These are phyloP conservation scores for Saprolegnia diclina DNA, from an alignment of 352 stramenopile genomes.

Conservation along the genomic window DNA sequence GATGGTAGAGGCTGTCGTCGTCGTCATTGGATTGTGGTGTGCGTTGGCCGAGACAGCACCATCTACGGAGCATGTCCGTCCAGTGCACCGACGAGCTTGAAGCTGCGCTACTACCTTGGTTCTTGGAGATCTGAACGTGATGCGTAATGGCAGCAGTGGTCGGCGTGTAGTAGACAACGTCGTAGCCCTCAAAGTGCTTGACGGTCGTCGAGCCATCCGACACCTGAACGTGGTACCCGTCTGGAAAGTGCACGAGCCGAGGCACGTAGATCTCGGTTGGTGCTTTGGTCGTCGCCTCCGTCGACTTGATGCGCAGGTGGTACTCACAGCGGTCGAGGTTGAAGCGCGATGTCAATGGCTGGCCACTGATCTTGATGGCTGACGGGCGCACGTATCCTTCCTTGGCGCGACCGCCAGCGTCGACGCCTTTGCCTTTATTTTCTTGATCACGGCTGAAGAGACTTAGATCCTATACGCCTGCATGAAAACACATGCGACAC, in stretches of 20 bases:
- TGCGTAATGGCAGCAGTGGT: constrained; percentile 31
- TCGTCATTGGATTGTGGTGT: not conserved
- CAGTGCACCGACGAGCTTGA: no score
- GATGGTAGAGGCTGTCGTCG: not conserved
- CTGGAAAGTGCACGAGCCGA: constrained; percentile 27
- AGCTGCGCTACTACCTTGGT: not conserved
- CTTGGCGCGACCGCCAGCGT: constrained; percentile 27
- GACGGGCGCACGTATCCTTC: constrained; percentile 60
- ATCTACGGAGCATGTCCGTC: not conserved
- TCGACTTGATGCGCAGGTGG: constrained; percentile 38
- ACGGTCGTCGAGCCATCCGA: constrained; percentile 30
- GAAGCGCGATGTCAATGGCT: constrained; percentile 57
- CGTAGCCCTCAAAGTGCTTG: constrained; percentile 34
- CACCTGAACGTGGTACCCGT: constrained; percentile 35
- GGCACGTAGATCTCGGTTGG: constrained; percentile 32
- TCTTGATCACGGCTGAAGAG: constrained; percentile 52
- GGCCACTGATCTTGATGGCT: constrained; percentile 58
- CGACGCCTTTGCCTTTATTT: constrained; percentile 29
- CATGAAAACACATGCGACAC: not conserved
- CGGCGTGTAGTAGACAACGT: constrained; percentile 38
- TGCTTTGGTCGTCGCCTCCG: constrained; percentile 27
- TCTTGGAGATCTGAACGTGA: constrained; percentile 33
- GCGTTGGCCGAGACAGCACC: constrained; percentile 6
- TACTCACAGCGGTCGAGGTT: constrained; percentile 45
- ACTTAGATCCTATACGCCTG: constrained; percentile 46